phyloP scores from a whole-genome alignment of 768 basidiomycete genomes.

The Boletellus emodensis region DNA sequence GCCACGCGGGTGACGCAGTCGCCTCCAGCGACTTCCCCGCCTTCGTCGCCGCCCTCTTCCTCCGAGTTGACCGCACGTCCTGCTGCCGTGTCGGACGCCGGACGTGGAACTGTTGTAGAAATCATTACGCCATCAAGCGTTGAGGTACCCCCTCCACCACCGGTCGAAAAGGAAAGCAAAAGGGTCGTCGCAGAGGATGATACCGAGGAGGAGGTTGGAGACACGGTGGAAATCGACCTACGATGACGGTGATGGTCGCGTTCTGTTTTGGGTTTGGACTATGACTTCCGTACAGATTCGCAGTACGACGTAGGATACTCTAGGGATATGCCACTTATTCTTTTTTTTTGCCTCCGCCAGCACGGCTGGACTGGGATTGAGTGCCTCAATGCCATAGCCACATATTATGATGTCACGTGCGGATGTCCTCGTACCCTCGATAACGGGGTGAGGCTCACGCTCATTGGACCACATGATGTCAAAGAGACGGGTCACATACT shows the following conservation, averaged over 20 bases:
- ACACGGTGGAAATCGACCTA: conserved; percentile 69
- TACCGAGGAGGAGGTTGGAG: conserved; percentile 71
- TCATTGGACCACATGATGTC: conserved; percentile 43
- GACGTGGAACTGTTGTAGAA: conserved; percentile 15
- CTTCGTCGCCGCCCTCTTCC: conserved; percentile 22
- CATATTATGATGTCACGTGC: conserved; percentile 15
- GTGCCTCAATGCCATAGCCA: not conserved
- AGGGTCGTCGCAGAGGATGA: conserved; percentile 47
- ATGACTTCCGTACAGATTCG: not conserved
- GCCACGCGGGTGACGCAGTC: not conserved
- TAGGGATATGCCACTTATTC: conserved; percentile 9
- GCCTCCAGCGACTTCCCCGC: conserved; percentile 29
- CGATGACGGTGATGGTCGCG: conserved; percentile 16
- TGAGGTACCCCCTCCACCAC: conserved; percentile 78
- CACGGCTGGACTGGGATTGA: no score
- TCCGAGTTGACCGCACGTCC: conserved; percentile 18
- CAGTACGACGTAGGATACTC: not conserved
- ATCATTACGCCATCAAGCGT: conserved; percentile 60
- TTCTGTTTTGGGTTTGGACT: not conserved
- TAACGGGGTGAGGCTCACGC: not conserved
- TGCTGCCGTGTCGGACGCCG: conserved; percentile 2
- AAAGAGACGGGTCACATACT: conserved; percentile 73
- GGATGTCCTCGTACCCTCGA: not conserved
- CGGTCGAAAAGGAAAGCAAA: conserved; percentile 65
- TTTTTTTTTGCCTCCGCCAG: not conserved